Evolutionary conservation across 371 early-diverging fungal species (phyloP).

Genomic region (Parasitella parasitica): DNA sequence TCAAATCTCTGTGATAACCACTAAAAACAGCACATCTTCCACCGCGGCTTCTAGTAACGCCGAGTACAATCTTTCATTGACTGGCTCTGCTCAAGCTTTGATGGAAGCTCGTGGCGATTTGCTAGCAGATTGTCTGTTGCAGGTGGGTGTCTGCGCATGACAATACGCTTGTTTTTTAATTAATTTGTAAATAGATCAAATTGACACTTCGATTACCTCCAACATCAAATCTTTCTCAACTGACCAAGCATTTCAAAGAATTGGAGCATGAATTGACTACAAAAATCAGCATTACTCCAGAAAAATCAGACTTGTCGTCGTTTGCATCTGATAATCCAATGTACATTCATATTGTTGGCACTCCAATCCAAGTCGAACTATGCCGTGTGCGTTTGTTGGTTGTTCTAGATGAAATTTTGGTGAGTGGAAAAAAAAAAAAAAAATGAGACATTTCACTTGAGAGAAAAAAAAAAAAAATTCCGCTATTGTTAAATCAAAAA

Average conservation of each 20-base stretch:
- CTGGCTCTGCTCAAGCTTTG: conserved; percentile 18
- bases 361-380: conserved; percentile 37
- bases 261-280: conserved; percentile 36
- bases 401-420: conserved; percentile 40
- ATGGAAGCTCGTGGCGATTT: conserved; percentile 33
- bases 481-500: background rate
- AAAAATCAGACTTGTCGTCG: conserved; percentile 20
- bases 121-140: conserved; percentile 19
- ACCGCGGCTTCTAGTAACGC: background rate
- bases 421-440: conserved; percentile 23
- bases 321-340: conserved; percentile 38
- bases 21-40: conserved; percentile 1
- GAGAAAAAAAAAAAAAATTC: conserved; percentile 2
- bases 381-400: conserved; percentile 45
- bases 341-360: conserved; percentile 35
- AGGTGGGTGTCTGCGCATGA: conserved; percentile 10
- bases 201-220: conserved; percentile 19
- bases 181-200: conserved; percentile 10
- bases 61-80: conserved; percentile 24
- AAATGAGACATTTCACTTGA: background rate
- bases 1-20: conserved; percentile 21
- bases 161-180: background rate
- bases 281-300: conserved; percentile 21
- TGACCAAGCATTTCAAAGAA: conserved; percentile 21
- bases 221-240: conserved; percentile 2